These are phyloP conservation scores for Helotiales sp. DNA, from an alignment of 2,329 filamentous ascomycete genomes.

Conservation along the genomic window DNA sequence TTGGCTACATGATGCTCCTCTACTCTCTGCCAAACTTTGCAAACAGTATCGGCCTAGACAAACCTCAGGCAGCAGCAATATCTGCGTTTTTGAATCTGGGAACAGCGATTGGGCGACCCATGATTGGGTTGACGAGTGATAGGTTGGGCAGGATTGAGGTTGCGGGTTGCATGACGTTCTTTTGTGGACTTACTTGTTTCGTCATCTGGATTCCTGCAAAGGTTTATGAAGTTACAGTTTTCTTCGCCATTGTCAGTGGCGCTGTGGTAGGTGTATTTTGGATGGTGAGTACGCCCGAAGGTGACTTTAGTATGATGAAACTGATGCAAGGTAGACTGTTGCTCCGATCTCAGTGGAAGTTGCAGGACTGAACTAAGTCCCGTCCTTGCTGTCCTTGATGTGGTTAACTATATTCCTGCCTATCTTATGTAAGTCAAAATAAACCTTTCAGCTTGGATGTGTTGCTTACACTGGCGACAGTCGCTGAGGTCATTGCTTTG, in stretches of 20 bases:
- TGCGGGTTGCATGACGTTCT: slow-evolving; percentile 40
- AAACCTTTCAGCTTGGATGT: not conserved
- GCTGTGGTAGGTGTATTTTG: slow-evolving; percentile 49
- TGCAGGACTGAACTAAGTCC: slow-evolving; percentile 41
- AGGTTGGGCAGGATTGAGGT: slow-evolving; percentile 43
- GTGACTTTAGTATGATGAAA: not conserved
- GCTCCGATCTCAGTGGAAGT: slow-evolving; percentile 42
- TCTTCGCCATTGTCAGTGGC: slow-evolving; percentile 46
- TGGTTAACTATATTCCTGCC: slow-evolving; percentile 40
- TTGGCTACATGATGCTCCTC: slow-evolving; percentile 48
- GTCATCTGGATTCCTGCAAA: slow-evolving; percentile 48
- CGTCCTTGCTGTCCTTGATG: slow-evolving; percentile 40
- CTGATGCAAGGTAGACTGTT: slow-evolving; percentile 36
- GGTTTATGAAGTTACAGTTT: slow-evolving; percentile 41
- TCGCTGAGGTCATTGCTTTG: slow-evolving; percentile 43
- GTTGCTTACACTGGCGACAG: slow-evolving; percentile 12
- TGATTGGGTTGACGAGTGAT: slow-evolving; percentile 47
- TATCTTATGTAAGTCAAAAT: slow-evolving; percentile 34
- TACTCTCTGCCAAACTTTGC: slow-evolving; percentile 48
- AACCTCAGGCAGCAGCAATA: slow-evolving; percentile 41
- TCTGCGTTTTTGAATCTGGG: slow-evolving; percentile 48
- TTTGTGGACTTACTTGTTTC: slow-evolving; percentile 40
- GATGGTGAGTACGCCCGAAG: slow-evolving; percentile 34
- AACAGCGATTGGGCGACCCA: slow-evolving; percentile 46
- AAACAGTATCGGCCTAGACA: slow-evolving; percentile 41